Conservation (phyloP, 768 basidiomycete genomes). For the Hypsizygus marmoreus region DNA sequence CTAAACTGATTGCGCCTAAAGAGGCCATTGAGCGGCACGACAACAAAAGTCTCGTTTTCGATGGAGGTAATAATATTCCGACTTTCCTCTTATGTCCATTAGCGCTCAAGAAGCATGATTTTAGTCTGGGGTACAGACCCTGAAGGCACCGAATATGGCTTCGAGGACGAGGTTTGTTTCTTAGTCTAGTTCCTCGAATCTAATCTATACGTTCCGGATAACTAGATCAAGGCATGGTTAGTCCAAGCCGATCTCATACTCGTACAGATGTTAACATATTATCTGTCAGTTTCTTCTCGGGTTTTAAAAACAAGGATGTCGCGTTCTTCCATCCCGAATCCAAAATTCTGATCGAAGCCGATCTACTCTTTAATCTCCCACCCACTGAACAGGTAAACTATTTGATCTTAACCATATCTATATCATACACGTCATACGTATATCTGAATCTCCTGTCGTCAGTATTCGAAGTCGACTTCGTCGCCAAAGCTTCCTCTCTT, state of each 20-base stretch:
- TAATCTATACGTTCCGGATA: neutral
- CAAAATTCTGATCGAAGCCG: conserved; percentile 71
- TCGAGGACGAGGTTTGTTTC: conserved; percentile 56
- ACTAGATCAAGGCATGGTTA: conserved; percentile 48
- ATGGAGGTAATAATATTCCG: conserved; percentile 49
- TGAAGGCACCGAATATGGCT: conserved; percentile 63
- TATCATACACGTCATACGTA: neutral
- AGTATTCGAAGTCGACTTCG: conserved; percentile 37
- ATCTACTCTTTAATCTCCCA: conserved; percentile 82
- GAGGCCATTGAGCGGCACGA: conserved; percentile 49
- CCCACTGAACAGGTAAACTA: conserved; percentile 72
- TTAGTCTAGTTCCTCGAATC: neutral
- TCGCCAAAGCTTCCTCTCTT: conserved; percentile 29
- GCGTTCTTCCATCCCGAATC: conserved; percentile 71
- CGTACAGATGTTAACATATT: neutral
- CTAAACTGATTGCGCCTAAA: conserved; percentile 65
- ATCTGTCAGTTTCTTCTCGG: conserved; percentile 56
- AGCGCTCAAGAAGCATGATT: conserved; percentile 1
- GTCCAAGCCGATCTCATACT: neutral
- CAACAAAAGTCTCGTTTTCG: conserved; percentile 51
- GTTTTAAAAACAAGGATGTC: conserved; percentile 72
- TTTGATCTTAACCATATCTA: neutral
- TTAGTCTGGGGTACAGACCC: conserved; percentile 57
- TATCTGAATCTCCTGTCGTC: neutral
- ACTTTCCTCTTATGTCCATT: neutral